A percentile compares a stretch with the other conserved stretches of the same genome.
phyloP scores from a whole-genome alignment of 495 filamentous ascomycete genomes.

The Hypoxylon crocopeplum region DNA sequence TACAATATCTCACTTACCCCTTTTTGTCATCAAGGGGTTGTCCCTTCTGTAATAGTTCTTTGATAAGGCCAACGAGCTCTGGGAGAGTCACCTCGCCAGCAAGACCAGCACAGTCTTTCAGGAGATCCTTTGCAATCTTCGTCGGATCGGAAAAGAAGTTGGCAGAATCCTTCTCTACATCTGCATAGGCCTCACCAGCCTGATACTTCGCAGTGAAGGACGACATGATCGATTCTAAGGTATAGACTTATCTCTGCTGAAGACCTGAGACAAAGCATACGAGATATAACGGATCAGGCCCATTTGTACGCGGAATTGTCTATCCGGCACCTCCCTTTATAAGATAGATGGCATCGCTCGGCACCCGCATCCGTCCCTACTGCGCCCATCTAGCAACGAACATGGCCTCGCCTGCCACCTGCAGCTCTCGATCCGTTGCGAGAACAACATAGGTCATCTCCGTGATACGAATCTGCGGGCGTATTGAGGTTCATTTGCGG shows the following conservation, averaged over 20 bases:
- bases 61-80: slow-evolving; percentile 37
- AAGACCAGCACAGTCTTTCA: slow-evolving; percentile 38
- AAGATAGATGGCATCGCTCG: neutral
- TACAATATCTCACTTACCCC: slow-evolving; percentile 23
- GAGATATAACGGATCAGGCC: neutral
- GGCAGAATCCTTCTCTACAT: slow-evolving; percentile 24
- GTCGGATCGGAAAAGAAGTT: slow-evolving; percentile 40
- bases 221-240: slow-evolving; percentile 21
- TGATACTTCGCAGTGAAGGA: slow-evolving; percentile 25
- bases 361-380: neutral
- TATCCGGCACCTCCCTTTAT: slow-evolving; percentile 2
- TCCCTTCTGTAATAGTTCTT: slow-evolving; percentile 32
- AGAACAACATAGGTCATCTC: neutral
- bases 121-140: slow-evolving; percentile 35
- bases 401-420: neutral
- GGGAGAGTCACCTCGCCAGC: slow-evolving; percentile 27
- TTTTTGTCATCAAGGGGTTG: slow-evolving; percentile 45
- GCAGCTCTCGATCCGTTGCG: neutral
- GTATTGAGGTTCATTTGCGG: neutral
- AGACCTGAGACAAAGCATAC: neutral
- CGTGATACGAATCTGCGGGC: neutral
- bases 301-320: neutral
- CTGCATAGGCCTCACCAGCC: slow-evolving; percentile 34
- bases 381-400: neutral
- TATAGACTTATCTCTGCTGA: neutral